phyloP scores from a whole-genome alignment of 2,329 filamentous ascomycete genomes.

The Stagonosporopsis rhizophila region DNA sequence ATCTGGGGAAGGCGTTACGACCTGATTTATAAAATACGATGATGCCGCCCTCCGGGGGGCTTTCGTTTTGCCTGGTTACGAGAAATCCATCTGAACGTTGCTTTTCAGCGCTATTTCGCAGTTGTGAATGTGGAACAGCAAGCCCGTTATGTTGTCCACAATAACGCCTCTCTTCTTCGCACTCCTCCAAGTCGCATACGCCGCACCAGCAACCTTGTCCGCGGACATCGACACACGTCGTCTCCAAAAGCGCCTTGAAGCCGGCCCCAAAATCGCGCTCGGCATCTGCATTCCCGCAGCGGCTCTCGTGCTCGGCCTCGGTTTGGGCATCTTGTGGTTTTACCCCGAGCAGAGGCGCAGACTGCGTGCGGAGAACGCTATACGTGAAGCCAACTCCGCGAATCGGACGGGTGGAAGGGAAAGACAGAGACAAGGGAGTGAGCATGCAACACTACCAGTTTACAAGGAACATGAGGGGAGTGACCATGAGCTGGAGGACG shows the following conservation, averaged over 20 bases:
- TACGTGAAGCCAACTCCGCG: neutral
- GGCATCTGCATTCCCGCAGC: constrained; percentile 17
- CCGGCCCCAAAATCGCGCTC: constrained; percentile 16
- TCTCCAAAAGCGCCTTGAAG: constrained; percentile 15
- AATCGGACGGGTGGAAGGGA: neutral
- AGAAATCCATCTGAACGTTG: neutral
- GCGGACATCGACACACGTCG: neutral
- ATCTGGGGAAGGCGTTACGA: neutral
- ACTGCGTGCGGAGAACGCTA: constrained; percentile 8
- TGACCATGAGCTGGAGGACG: constrained; percentile 1
- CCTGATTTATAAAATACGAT: neutral
- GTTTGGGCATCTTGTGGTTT: constrained; percentile 12
- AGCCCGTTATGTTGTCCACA: constrained; percentile 2
- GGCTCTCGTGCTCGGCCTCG: constrained; percentile 13
- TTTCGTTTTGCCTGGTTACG: neutral
- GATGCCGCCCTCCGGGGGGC: neutral
- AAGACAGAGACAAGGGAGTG: neutral
- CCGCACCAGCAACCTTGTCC: neutral
- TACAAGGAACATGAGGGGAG: constrained; percentile 2
- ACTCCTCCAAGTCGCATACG: constrained; percentile 3
- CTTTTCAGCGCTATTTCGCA: neutral
- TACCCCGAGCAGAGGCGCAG: constrained; percentile 18
- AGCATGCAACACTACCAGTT: neutral
- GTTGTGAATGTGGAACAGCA: neutral
- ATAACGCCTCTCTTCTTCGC: constrained; percentile 2